A percentile compares a stretch with the other conserved stretches of the same genome.
phyloP scores from a whole-genome alignment of 2,329 filamentous ascomycete genomes.

The Aphanoascus verrucosus region DNA sequence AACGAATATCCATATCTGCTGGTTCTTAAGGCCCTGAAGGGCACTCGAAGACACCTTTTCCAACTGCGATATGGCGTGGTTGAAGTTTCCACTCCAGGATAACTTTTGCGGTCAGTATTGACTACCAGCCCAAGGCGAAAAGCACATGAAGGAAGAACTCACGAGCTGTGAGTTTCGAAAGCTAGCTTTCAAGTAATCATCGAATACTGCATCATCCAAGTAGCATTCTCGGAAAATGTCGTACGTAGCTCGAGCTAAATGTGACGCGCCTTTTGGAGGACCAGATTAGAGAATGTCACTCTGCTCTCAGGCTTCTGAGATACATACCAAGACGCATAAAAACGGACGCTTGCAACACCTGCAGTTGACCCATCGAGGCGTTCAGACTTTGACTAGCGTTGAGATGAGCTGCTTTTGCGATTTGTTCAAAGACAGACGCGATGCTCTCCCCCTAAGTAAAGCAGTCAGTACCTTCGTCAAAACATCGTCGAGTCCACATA shows the following conservation, averaged over 20 bases:
- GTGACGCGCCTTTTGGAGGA: constrained; percentile 38
- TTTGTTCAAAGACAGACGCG: constrained; percentile 57
- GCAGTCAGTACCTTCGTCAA: neutral
- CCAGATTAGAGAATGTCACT: constrained; percentile 7
- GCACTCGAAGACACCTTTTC: constrained; percentile 50
- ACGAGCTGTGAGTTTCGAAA: constrained; percentile 59
- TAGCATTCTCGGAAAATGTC: constrained; percentile 71
- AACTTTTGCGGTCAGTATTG: constrained; percentile 31
- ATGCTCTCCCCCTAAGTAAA: constrained; percentile 44
- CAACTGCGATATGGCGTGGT: constrained; percentile 53
- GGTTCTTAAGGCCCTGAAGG: constrained; percentile 63
- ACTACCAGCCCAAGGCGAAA: neutral
- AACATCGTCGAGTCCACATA: constrained; percentile 39
- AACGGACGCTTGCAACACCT: constrained; percentile 60
- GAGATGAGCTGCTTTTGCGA: constrained; percentile 73
- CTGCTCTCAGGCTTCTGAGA: neutral
- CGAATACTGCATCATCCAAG: constrained; percentile 51
- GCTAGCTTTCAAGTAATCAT: constrained; percentile 66
- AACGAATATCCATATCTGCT: constrained; percentile 46
- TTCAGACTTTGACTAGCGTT: constrained; percentile 66
- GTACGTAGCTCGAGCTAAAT: constrained; percentile 48
- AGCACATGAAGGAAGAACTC: constrained; percentile 12
- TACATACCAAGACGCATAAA: constrained; percentile 62
- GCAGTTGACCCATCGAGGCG: constrained; percentile 60
- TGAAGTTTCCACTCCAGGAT: constrained; percentile 57